Conservation (phyloP, 2,329 filamentous ascomycete genomes). For the Aspergillus oerlinghausenensis region DNA sequence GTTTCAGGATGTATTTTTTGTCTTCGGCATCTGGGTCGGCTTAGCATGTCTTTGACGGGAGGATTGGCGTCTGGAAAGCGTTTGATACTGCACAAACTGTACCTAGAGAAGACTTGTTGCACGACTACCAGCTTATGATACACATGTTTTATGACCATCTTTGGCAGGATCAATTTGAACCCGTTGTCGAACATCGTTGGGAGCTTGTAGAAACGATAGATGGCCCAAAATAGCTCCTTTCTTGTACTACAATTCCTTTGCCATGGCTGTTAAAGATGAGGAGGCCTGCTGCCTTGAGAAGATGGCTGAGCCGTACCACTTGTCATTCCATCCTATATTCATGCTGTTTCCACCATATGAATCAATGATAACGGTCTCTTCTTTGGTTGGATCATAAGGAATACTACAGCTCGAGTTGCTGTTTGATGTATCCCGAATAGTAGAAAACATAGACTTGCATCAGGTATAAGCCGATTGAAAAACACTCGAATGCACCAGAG, state of each 20-base stretch:
- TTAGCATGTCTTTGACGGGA: constrained; percentile 2
- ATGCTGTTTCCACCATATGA: neutral
- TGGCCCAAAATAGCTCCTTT: neutral
- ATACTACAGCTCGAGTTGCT: neutral
- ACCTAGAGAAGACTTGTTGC: constrained; percentile 1
- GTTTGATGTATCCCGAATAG: neutral
- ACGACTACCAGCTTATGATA: constrained; percentile 4
- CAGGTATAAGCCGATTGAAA: neutral
- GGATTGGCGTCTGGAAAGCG: constrained; percentile 12
- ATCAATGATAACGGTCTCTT: neutral
- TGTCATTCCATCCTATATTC: neutral
- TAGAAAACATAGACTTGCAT: neutral
- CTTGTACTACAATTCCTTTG: neutral
- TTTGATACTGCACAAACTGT: constrained; percentile 2
- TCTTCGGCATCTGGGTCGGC: constrained; percentile 1
- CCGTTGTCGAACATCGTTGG: neutral
- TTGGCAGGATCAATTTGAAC: neutral
- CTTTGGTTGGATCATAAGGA: neutral
- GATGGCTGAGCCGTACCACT: neutral
- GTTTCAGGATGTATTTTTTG: constrained; percentile 1
- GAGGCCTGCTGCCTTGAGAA: neutral
- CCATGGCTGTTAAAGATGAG: too few species aligned
- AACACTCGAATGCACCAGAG: neutral
- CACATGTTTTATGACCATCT: constrained; percentile 3
- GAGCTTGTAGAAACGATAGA: neutral